Evolutionary conservation across 2,329 filamentous ascomycete species (phyloP), one percentile per base, ranked within the genome.

Genomic region (Teratosphaeria epicoccoides): DNA sequence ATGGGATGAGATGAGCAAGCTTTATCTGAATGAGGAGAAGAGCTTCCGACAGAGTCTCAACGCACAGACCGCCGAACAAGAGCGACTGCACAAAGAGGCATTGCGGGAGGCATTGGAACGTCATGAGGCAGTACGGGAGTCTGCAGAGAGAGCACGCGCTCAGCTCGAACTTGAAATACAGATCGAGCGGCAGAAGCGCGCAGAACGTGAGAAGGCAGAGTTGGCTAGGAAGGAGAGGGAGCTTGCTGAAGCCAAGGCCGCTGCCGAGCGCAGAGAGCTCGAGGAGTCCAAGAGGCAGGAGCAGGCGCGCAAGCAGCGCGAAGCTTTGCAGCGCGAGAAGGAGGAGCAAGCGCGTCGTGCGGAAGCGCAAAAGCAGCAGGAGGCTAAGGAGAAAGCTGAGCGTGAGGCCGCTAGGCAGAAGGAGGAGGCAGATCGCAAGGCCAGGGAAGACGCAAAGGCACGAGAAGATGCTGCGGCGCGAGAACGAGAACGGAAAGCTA

Each of bases 31-130:
- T 25, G 68, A 68, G 7, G 70, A 74, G 47, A 66, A 66, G 2
- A 63, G 70, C 7, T 79, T 79, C 54, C 73, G 81, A 43, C 76
- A 81, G 22, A 76, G 73, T 23, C 77, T 87, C 24, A 82, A 88
- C 53, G 73, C 73, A 40, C 78, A 81, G 49, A 75, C 79, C 26
- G 76, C 79, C 29, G 82, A 86, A 56, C 79, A 77, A 28, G 82
- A 83, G 62, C 72, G 78, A 47, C 75, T 73, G 51, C 84, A 88
- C 63, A 76, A 29, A 40, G 78, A 82, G 59, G 84, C 84, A 12
- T 76, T 91, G 14, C 79, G 78, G 45, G 77, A 78, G 46, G 84
- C 84, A 3, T 80, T 80, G 47, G 74, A 75, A 12, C 79, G 84
- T 61, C 86, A 89, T 65, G 79, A 85, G 33, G 76, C 79, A 24